A percentile compares a stretch with the other conserved stretches of the same genome.
Evolutionary conservation across 352 stramenopile species (phyloP).

Genomic region (Pythium aphanidermatum): DNA sequence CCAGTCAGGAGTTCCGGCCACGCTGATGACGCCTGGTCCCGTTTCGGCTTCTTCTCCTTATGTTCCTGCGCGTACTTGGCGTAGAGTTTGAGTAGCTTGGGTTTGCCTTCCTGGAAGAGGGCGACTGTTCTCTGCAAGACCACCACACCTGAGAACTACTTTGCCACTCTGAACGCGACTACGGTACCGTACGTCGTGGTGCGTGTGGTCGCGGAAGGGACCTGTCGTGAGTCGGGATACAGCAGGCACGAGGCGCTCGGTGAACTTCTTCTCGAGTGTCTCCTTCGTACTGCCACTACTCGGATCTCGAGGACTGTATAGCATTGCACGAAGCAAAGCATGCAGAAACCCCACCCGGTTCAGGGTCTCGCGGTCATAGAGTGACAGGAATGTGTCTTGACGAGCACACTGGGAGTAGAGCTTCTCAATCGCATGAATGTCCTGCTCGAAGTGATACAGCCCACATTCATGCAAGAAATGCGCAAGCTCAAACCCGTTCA

Average conservation of each 20-base stretch:
- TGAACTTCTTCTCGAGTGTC: constrained; percentile 39
- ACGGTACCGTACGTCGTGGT: constrained; percentile 77
- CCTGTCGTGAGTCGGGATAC: constrained; percentile 54
- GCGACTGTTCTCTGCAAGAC: constrained; percentile 49
- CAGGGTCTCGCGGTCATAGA: constrained; percentile 45
- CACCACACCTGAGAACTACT: too few relatives aligned
- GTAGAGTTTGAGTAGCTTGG: constrained; percentile 70
- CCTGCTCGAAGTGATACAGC: constrained; percentile 32
- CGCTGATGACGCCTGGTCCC: constrained; percentile 2
- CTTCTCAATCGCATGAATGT: constrained; percentile 33
- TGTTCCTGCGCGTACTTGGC: constrained; percentile 52
- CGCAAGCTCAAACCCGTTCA: constrained; percentile 54
- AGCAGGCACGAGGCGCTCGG: constrained; percentile 37
- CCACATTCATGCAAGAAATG: constrained; percentile 77
- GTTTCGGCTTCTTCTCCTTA: constrained; percentile 2
- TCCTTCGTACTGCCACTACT: constrained; percentile 13
- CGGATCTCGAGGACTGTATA: constrained; percentile 26
- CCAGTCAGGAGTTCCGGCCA: constrained; percentile 48
- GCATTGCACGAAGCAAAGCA: constrained; percentile 36
- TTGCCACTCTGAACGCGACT: too few relatives aligned
- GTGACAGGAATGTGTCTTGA: constrained; percentile 36
- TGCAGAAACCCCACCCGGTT: constrained; percentile 69
- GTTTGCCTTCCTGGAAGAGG: constrained; percentile 63
- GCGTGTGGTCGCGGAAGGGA: constrained; percentile 66
- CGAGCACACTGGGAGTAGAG: constrained; percentile 29